Evolutionary conservation across 192 early-diverging fungal genomes (phyloP).

Genomic region (Podila minutissima): DNA sequence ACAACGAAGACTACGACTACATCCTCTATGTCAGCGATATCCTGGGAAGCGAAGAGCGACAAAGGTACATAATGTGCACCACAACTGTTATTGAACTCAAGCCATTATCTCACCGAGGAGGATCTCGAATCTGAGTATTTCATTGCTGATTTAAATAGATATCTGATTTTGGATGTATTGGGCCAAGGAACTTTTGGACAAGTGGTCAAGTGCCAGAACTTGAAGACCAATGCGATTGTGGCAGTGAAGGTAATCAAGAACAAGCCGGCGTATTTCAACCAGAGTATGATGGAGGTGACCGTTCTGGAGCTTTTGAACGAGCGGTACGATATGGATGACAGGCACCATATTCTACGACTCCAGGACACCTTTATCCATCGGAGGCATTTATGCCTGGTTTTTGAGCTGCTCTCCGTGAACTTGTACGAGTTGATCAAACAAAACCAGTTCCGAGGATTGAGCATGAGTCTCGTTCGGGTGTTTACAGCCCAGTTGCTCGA

Average conservation of each 20-base stretch:
- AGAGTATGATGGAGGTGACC: conserved; percentile 96
- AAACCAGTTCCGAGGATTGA: conserved; percentile 94
- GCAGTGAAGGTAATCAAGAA: conserved; percentile 99
- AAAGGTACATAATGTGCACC: conserved; percentile 66
- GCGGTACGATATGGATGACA: conserved; percentile 85
- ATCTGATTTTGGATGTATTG: conserved; percentile 91
- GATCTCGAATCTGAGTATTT: neutral
- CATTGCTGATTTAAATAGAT: conserved; percentile 58
- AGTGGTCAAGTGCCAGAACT: conserved; percentile 95
- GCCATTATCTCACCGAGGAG: neutral
- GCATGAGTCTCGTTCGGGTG: conserved; percentile 92
- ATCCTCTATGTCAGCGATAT: conserved; percentile 97
- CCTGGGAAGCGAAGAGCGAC: conserved; percentile 89
- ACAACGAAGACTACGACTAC: conserved; percentile 97
- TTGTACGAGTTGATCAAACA: conserved; percentile 98
- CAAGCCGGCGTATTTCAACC: conserved; percentile 96
- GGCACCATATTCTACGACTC: conserved; percentile 90
- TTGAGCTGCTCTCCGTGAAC: conserved; percentile 97
- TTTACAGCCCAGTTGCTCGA: conserved; percentile 96
- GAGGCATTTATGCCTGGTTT: conserved; percentile 95
- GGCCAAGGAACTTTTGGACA: conserved; percentile 99
- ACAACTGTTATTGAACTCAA: neutral
- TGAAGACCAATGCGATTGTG: conserved; percentile 90
- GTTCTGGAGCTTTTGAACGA: conserved; percentile 94
- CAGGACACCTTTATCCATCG: conserved; percentile 94